These are phyloP conservation scores for Thermochaetoides thermophila DNA, from an alignment of 495 filamentous ascomycete species.

Conservation along the genomic window DNA sequence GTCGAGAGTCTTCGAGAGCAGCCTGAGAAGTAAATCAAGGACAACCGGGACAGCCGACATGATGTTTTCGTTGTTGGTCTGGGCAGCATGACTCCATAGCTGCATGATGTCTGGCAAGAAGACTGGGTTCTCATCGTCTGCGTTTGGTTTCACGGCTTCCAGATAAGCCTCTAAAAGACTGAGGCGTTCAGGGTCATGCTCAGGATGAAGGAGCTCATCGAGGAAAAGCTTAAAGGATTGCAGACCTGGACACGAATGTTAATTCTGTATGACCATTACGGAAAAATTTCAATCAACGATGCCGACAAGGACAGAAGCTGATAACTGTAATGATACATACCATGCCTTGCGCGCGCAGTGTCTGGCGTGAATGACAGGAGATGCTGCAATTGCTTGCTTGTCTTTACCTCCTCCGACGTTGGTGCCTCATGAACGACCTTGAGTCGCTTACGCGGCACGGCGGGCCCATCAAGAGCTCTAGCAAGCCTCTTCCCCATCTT, in stretches of 20 bases:
- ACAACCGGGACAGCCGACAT: conserved; percentile 60
- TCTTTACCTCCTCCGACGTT: conserved; percentile 40
- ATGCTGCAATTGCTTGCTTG: conserved; percentile 43
- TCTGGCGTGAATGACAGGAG: conserved; percentile 57
- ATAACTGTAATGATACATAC: conserved; percentile 28
- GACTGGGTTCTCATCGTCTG: conserved; percentile 37
- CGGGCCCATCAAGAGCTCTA: conserved; percentile 16
- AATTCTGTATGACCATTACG: no score
- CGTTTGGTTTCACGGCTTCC: conserved; percentile 44
- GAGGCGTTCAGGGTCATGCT: conserved; percentile 32
- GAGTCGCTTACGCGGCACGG: conserved; percentile 16
- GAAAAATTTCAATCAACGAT: no score
- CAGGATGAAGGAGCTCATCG: conserved; percentile 42
- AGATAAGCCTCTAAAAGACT: conserved; percentile 60
- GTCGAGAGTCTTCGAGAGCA: conserved; percentile 54
- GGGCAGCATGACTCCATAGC: conserved; percentile 60
- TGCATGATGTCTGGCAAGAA: conserved; percentile 63
- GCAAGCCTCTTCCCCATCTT: conserved; percentile 29
- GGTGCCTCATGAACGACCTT: conserved; percentile 31
- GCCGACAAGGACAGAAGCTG: neutral
- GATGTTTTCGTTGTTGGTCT: conserved; percentile 57
- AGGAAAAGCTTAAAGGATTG: conserved; percentile 66
- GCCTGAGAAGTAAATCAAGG: conserved; percentile 60
- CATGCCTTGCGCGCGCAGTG: conserved; percentile 42
- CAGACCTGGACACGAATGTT: conserved; percentile 36